These are phyloP conservation scores for Micractinium sp. DNA, from an alignment of 139 green algal genomes.

Conservation along the genomic window DNA sequence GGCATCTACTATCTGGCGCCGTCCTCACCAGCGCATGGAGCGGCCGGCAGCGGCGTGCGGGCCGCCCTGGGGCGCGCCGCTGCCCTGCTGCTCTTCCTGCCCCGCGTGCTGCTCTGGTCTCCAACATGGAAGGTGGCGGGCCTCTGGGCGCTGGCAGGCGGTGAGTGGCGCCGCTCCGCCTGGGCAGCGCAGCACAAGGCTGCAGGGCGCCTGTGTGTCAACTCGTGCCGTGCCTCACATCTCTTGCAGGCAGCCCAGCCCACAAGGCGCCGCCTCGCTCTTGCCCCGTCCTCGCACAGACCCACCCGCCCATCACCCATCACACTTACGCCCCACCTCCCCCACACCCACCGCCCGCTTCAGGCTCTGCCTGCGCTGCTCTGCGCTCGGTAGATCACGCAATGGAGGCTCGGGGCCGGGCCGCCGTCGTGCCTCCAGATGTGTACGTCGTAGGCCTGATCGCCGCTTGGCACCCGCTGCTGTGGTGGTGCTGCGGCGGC, in stretches of 20 bases:
- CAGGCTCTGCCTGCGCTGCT: neutral
- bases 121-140: slow-evolving; percentile 19
- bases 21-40: no score
- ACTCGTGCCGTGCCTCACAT: no score
- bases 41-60: neutral
- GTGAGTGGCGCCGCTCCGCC: neutral
- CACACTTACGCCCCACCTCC: no score
- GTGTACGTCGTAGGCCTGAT: neutral
- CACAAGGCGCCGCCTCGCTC: neutral
- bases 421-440: neutral
- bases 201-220: neutral
- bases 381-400: neutral
- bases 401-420: neutral
- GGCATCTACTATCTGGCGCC: neutral
- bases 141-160: neutral
- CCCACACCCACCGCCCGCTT: no score
- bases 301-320: no score
- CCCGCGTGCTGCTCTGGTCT: slow-evolving; percentile 13
- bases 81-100: slow-evolving; percentile 15
- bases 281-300: neutral
- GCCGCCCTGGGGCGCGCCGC: neutral
- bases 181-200: neutral
- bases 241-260: neutral
- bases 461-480: neutral
- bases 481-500: slow-evolving; percentile 22